A percentile compares a stretch with the other conserved stretches of the same genome.
These are phyloP conservation scores for Candida boleticola DNA, from an alignment of 805 yeast species.

Conservation along the genomic window DNA sequence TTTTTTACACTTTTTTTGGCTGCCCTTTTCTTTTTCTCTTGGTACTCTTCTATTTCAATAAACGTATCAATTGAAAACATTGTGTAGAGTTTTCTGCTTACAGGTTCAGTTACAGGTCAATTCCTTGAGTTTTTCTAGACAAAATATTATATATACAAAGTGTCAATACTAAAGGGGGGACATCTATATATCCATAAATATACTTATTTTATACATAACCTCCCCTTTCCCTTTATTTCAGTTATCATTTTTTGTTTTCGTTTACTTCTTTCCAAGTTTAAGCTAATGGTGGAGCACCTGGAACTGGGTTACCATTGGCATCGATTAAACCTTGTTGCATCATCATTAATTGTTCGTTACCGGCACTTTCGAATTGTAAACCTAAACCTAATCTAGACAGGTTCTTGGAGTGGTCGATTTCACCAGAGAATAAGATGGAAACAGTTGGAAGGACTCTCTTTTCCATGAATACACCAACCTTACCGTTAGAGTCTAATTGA, in stretches of 20 bases:
- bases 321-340: conserved; percentile 86
- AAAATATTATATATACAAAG: conserved; percentile 7
- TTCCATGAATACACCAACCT: conserved; percentile 87
- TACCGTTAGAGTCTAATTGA: conserved; percentile 87
- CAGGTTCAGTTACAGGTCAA: too few species aligned
- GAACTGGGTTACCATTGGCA: conserved; percentile 82
- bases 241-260: too few species aligned
- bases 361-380: conserved; percentile 92
- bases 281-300: conserved; percentile 63
- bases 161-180: conserved; percentile 4
- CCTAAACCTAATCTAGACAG: conserved; percentile 89
- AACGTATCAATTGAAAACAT: too few species aligned
- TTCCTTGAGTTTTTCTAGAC: too few species aligned
- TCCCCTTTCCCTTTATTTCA: too few species aligned
- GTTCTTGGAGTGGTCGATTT: conserved; percentile 75
- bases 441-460: conserved; percentile 91
- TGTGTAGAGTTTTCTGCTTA: too few species aligned
- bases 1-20: too few species aligned
- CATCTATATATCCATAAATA: neutral
- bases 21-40: too few species aligned
- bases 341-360: conserved; percentile 88
- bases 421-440: conserved; percentile 85
- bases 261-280: neutral
- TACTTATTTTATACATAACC: too few species aligned
- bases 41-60: too few species aligned